Evolutionary conservation across 2,329 filamentous ascomycete genomes (phyloP).

Genomic region (Plectosphaerella cucumerina): DNA sequence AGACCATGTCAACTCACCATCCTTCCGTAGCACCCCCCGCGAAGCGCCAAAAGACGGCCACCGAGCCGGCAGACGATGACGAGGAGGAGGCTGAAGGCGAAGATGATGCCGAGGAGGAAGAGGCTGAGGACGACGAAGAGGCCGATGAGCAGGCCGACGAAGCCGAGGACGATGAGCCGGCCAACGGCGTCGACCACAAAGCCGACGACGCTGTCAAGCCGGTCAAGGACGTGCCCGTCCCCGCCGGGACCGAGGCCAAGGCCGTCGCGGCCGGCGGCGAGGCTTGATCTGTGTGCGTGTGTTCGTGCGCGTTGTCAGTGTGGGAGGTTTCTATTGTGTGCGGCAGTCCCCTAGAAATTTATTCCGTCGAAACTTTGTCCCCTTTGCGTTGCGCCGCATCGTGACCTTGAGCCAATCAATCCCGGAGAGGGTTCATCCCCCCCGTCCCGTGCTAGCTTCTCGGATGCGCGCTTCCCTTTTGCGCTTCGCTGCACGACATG

Average conservation of each 20-base stretch:
- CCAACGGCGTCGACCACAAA: slow-evolving; percentile 15
- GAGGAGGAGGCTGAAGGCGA: slow-evolving; percentile 24
- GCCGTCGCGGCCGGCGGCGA: slow-evolving; percentile 15
- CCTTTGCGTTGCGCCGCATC: too few relatives aligned
- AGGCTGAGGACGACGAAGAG: slow-evolving; percentile 17
- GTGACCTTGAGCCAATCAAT: too few relatives aligned
- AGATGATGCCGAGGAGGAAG: slow-evolving; percentile 20
- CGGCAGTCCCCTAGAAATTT: too few relatives aligned
- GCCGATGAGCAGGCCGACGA: slow-evolving; percentile 17
- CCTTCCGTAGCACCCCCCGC: slow-evolving; percentile 32
- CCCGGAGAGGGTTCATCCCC: too few relatives aligned
- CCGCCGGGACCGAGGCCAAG: slow-evolving; percentile 18
- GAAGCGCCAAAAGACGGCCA: slow-evolving; percentile 47
- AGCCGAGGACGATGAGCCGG: slow-evolving; percentile 17
- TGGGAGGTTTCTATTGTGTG: too few relatives aligned
- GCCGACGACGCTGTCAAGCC: slow-evolving; percentile 13
- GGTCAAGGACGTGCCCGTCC: slow-evolving; percentile 19
- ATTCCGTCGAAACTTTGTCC: too few relatives aligned
- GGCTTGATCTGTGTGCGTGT: slow-evolving; percentile 3
- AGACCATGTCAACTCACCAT: not conserved
- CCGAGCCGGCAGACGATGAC: slow-evolving; percentile 26
- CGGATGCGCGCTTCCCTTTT: not conserved
- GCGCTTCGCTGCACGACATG: not conserved
- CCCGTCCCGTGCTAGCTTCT: not conserved
- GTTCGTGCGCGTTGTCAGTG: too few relatives aligned